phyloP scores from a whole-genome alignment of 2,329 filamentous ascomycete species.

The Neofusicoccum kwambonambiense region DNA sequence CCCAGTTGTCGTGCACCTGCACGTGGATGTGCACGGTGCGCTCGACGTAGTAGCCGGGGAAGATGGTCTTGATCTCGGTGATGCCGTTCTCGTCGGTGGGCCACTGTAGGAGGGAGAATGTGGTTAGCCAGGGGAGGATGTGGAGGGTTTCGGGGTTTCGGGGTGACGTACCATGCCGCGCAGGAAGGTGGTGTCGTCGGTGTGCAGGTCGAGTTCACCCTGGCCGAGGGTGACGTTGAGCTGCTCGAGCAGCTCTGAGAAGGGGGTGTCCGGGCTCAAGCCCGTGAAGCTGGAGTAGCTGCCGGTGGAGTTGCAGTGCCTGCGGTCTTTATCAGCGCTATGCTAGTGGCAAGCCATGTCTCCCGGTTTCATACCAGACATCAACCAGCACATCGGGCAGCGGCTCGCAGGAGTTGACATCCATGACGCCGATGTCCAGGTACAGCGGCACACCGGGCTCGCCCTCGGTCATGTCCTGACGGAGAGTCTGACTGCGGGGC shows the following conservation, averaged over 20 bases:
- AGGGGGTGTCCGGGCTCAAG: constrained; percentile 19
- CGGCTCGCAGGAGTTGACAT: constrained; percentile 44
- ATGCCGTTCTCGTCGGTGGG: constrained; percentile 29
- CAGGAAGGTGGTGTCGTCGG: constrained; percentile 31
- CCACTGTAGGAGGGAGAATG: constrained; percentile 18
- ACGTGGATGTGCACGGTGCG: constrained; percentile 27
- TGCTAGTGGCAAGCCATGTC: no score
- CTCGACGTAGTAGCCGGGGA: constrained; percentile 27
- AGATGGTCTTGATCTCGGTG: constrained; percentile 28
- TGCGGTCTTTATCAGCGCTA: constrained; percentile 26
- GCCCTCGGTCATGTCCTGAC: constrained; percentile 37
- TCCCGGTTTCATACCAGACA: constrained; percentile 29
- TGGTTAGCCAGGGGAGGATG: not conserved
- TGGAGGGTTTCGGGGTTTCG: not conserved
- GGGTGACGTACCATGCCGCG: constrained; percentile 23
- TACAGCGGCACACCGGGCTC: constrained; percentile 41
- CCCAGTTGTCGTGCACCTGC: constrained; percentile 25
- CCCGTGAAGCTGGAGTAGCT: constrained; percentile 31
- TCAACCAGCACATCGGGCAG: constrained; percentile 37
- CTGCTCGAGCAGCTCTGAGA: constrained; percentile 27
- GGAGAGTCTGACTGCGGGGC: constrained; percentile 21
- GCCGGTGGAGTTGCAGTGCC: constrained; percentile 24
- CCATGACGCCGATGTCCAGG: constrained; percentile 42
- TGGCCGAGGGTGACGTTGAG: constrained; percentile 29
- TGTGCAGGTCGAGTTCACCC: constrained; percentile 24